Percentiles rank a stretch among this genome's conserved stretches.
phyloP scores from a whole-genome alignment of 2,329 filamentous ascomycete genomes.

The Claviceps pazoutovae region DNA sequence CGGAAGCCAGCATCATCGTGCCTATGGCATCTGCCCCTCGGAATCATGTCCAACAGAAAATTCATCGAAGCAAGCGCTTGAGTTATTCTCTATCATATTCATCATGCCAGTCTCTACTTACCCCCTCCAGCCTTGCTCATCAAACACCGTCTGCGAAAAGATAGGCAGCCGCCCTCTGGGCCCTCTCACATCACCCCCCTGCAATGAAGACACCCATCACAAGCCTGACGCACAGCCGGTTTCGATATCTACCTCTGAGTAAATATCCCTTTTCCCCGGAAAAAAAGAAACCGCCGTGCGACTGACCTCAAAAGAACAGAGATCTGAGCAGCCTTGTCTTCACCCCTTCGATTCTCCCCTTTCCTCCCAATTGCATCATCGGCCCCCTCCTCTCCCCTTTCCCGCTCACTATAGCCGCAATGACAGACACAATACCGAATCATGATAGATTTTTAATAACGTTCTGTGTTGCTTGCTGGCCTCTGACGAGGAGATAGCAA shows the following conservation, averaged over 20 bases:
- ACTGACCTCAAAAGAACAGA: slow-evolving; percentile 30
- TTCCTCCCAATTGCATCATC: neutral
- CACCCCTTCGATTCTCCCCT: neutral
- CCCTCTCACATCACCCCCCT: neutral
- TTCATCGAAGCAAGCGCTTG: slow-evolving; percentile 1
- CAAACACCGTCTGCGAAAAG: neutral
- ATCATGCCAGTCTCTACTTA: neutral
- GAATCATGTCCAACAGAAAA: neutral
- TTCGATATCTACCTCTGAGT: neutral
- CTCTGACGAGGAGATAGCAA: neutral
- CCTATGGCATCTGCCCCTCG: neutral
- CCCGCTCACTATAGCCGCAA: slow-evolving; percentile 17
- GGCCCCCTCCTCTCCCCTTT: neutral
- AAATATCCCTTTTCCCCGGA: neutral
- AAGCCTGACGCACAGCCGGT: neutral
- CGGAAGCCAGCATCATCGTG: neutral
- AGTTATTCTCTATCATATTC: neutral
- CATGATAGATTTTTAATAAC: neutral
- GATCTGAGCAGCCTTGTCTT: slow-evolving; percentile 29
- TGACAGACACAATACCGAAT: slow-evolving; percentile 17
- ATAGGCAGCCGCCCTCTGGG: neutral
- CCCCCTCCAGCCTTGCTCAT: neutral
- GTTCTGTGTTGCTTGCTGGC: neutral
- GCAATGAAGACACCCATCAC: slow-evolving; percentile 5
- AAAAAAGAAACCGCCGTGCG: slow-evolving; percentile 1